Evolutionary conservation across 208 protist genomes (phyloP).

Genomic region (Leishmania amazonensis): DNA sequence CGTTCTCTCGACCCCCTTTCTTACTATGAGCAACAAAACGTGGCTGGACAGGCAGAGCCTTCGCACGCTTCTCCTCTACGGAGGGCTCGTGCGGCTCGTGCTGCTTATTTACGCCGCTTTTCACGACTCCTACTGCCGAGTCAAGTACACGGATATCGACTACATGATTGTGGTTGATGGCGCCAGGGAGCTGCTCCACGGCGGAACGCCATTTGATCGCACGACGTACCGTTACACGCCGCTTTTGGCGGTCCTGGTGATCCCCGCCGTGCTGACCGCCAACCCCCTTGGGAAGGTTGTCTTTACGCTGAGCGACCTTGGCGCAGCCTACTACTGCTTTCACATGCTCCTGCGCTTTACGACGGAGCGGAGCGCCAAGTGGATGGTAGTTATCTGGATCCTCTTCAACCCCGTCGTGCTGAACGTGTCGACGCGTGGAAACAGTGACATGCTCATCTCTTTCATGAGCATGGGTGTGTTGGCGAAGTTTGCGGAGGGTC

Average conservation of each 20-base stretch:
- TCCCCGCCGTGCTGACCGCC: slow-evolving; percentile 74
- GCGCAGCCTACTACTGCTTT: slow-evolving; percentile 74
- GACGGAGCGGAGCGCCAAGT: slow-evolving; percentile 60
- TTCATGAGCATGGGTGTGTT: slow-evolving; percentile 86
- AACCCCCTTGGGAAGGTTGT: slow-evolving; percentile 86
- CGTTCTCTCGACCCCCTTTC: neutral
- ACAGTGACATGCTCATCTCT: slow-evolving; percentile 93
- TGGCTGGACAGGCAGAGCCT: slow-evolving; percentile 34
- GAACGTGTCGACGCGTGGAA: slow-evolving; percentile 94
- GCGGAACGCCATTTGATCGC: slow-evolving; percentile 89
- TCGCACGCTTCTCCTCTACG: slow-evolving; percentile 41
- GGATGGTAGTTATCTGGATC: slow-evolving; percentile 79
- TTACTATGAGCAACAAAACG: slow-evolving; percentile 9
- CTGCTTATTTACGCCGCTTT: slow-evolving; percentile 80
- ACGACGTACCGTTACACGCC: slow-evolving; percentile 96
- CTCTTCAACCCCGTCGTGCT: slow-evolving; percentile 93
- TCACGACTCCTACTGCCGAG: slow-evolving; percentile 78
- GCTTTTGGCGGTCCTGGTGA: slow-evolving; percentile 80
- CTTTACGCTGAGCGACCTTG: slow-evolving; percentile 84
- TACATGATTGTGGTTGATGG: slow-evolving; percentile 96
- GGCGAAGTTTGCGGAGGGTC: slow-evolving; percentile 52
- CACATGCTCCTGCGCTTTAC: slow-evolving; percentile 61
- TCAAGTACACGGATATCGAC: slow-evolving; percentile 97
- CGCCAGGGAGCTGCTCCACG: slow-evolving; percentile 77
- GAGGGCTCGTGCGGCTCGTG: slow-evolving; percentile 56